Evolutionary conservation across 345 rosid species (phyloP).

Genomic region (Tarenaya hassleriana): DNA sequence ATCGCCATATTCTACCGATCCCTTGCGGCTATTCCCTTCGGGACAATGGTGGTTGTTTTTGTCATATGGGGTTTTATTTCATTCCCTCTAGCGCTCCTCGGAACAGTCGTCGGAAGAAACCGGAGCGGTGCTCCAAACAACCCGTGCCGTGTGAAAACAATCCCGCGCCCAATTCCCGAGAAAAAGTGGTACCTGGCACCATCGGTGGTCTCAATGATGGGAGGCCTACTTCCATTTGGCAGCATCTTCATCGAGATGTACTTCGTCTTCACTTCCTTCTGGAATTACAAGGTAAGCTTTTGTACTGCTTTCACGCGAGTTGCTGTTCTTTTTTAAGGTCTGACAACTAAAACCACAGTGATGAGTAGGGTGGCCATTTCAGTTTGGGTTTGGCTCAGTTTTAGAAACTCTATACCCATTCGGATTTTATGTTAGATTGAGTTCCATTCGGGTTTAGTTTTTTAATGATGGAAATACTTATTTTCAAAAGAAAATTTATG

Average conservation of each 20-base stretch:
- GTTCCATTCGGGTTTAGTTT: too few species aligned
- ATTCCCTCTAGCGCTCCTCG: constrained; percentile 88
- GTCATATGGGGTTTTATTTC: constrained; percentile 94
- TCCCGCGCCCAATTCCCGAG: constrained; percentile 95
- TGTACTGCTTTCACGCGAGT: too few species aligned
- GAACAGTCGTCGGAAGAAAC: constrained; percentile 88
- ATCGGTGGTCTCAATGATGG: constrained; percentile 85
- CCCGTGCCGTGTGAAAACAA: constrained; percentile 94
- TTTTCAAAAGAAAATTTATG: too few species aligned
- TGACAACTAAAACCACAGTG: too few species aligned
- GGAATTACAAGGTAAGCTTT: constrained; percentile 98
- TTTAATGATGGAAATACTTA: too few species aligned
- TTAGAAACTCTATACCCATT: too few species aligned
- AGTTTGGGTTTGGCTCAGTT: too few species aligned
- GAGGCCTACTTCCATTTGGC: constrained; percentile 88
- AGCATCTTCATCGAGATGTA: constrained; percentile 98
- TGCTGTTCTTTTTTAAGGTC: too few species aligned
- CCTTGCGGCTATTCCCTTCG: constrained; percentile 92
- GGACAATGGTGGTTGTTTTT: constrained; percentile 89
- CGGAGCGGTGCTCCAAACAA: constrained; percentile 96
- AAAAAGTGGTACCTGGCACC: constrained; percentile 96
- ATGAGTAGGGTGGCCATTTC: too few species aligned
- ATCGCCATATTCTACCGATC: constrained; percentile 91
- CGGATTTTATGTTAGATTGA: too few species aligned
- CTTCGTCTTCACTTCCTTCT: constrained; percentile 93